Evolutionary conservation across 768 basidiomycete species (phyloP), one percentile per base, ranked within the genome.

Genomic region (Suillus clintonianus): DNA sequence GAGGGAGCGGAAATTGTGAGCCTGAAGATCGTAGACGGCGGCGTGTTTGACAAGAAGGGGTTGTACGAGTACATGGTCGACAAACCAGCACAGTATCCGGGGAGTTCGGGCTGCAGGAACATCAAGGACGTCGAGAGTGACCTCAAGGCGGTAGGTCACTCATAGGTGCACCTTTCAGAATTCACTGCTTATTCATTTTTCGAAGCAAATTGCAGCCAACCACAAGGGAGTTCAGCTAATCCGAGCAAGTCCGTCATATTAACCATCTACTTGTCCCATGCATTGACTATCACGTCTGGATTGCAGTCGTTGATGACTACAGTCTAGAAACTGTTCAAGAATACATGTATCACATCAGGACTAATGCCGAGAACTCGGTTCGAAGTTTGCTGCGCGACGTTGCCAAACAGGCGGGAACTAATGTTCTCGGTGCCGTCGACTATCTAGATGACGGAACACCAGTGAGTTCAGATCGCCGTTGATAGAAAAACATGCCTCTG

Each of bases 1-100:
- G 96, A 99, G 74, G 96, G 96, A 22, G 97, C 96, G 0, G 86
- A 95, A 70, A 90, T 98, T 58, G 85, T 89, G 68, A 90, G 90
- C 73, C 93, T 97, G 83, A 97, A 96, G 77, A 88, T 99, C 64
- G 96, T 99, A 9, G 81, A 86, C 50, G 85, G 82, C 14, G 94
- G 95, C 1, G 76, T 90, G 4, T 97, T 95, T 72, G 89, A 97
- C 75, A 81, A 83, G 51, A 81, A 88, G 27, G 89, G 90, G 0
- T 78, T 99, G 32, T 72, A 88, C 45, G 87, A 92, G 54, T 85
- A 91, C 69, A 91, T 98, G 88, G 79, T 95, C 51, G 89, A 89
- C 47, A 87, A 87, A 67, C 95, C 95, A 0, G 88, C 87, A 22
- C 81, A 83, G 71, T 93, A 94, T 74, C 90, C 91, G 15, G 91